Base-by-base conservation (phyloP, 208 protist species). In the Wallacemonas sp. region DNA sequence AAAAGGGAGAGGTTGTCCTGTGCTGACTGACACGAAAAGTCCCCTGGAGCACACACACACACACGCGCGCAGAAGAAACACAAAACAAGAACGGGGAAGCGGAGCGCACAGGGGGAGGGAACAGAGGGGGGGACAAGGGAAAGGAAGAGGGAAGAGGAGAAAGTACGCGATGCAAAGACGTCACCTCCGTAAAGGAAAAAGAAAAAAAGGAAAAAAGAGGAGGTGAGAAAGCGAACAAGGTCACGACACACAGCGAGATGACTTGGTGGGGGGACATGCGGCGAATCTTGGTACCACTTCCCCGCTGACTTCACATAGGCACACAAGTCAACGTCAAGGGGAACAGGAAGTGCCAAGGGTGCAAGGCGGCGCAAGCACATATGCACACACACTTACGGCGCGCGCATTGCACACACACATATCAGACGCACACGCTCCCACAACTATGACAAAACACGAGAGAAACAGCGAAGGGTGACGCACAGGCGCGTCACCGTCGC, bases 371-470 rank as follows among this genome's bases (percentile, higher is more conserved):
- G n/a, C n/a, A n/a, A n/a, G n/a, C n/a, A n/a, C n/a, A n/a, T n/a
- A 46, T 19, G 19, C 37, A 41, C 37, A 41, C 37, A 41, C 37
- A 46, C 41, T 9, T 46, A n/a, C n/a, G n/a, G n/a, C n/a, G n/a
- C n/a, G n/a, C n/a, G n/a, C n/a, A n/a, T n/a, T n/a, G n/a, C n/a
- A n/a, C n/a, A n/a, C n/a, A n/a, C n/a, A n/a, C n/a, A n/a, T n/a
- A n/a, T n/a, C n/a, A n/a, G n/a, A n/a, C n/a, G n/a, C n/a, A n/a
- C n/a, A n/a, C n/a, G n/a, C n/a, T n/a, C n/a, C n/a, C n/a, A n/a
- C n/a, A 46, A 46, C 41, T 46, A 46, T 46, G 41, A 46, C 17
- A 46, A n/a, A n/a, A n/a, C n/a, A n/a, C n/a, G n/a, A n/a, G n/a
- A n/a, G n/a, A n/a, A n/a, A n/a, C n/a, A n/a, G n/a, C n/a, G n/a